Evolutionary conservation across 225 moss, liverwort and hornwort species (phyloP).

Genomic region (Bryoerythrophyllum caledonicum): DNA sequence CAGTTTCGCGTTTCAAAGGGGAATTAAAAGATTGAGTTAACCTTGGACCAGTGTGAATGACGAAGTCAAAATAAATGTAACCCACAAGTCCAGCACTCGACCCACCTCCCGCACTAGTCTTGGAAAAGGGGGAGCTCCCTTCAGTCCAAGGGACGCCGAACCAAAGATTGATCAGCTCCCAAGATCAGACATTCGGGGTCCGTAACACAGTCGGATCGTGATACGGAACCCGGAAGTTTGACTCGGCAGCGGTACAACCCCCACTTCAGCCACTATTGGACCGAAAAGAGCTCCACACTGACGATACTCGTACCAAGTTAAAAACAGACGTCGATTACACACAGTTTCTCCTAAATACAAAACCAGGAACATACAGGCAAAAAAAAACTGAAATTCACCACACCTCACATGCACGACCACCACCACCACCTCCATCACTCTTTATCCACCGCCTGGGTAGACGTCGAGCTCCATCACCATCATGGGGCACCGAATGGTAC

Average conservation of each 20-base stretch:
- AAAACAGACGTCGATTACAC: too few relatives aligned
- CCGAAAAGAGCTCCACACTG: constrained; percentile 51
- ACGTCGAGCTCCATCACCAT: too few relatives aligned
- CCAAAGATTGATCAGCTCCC: constrained; percentile 47
- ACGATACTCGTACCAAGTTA: constrained; percentile 4
- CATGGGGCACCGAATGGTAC: too few relatives aligned
- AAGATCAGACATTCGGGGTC: constrained; percentile 57
- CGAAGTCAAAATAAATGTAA: not conserved
- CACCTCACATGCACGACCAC: not conserved
- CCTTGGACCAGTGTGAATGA: not conserved
- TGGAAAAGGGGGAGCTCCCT: constrained; percentile 51
- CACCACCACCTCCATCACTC: not conserved
- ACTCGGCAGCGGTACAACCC: constrained; percentile 50
- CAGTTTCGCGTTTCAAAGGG: not conserved
- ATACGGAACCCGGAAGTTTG: constrained; percentile 43
- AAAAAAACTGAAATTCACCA: not conserved
- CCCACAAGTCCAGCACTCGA: not conserved
- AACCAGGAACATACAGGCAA: too few relatives aligned
- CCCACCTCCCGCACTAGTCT: not conserved
- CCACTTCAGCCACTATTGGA: constrained; percentile 43
- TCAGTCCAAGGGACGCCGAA: constrained; percentile 61
- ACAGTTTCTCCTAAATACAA: too few relatives aligned
- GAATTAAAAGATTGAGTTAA: not conserved
- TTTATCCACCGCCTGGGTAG: too few relatives aligned
- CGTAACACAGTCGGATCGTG: constrained; percentile 17